Percentiles rank a stretch among this genome's conserved stretches.
Conservation (phyloP, 2,329 filamentous ascomycete genomes). For the Hysterium pulicare region DNA sequence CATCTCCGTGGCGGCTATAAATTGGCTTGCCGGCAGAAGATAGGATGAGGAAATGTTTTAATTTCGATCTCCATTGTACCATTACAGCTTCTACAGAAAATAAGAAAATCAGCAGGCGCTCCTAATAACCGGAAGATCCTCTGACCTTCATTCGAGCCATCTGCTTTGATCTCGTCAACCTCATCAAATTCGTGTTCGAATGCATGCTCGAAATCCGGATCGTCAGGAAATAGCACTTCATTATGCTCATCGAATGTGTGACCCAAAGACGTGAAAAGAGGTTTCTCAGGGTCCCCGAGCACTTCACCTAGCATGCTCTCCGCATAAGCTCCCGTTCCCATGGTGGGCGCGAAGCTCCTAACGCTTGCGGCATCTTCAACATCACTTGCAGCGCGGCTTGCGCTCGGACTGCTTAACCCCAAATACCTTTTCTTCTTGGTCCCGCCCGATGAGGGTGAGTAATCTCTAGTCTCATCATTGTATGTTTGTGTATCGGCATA, state of each 20-base stretch:
- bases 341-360: slow-evolving; percentile 62
- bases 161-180: slow-evolving; percentile 58
- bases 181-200: slow-evolving; percentile 78
- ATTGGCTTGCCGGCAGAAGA: slow-evolving; percentile 97
- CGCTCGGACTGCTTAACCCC: slow-evolving; percentile 38
- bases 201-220: slow-evolving; percentile 53
- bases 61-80: slow-evolving; percentile 79
- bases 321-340: slow-evolving; percentile 65
- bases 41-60: slow-evolving; percentile 95
- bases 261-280: slow-evolving; percentile 65
- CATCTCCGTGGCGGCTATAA: slow-evolving; percentile 90
- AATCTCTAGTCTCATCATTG: slow-evolving; percentile 49
- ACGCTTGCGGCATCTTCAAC: slow-evolving; percentile 64
- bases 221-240: slow-evolving; percentile 49
- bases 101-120: slow-evolving; percentile 24
- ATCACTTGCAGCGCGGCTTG: slow-evolving; percentile 51
- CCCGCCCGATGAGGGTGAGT: slow-evolving; percentile 22
- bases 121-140: slow-evolving; percentile 28
- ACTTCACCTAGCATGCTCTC: slow-evolving; percentile 79
- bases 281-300: slow-evolving; percentile 59
- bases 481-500: slow-evolving; percentile 74
- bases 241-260: slow-evolving; percentile 55
- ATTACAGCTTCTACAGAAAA: slow-evolving; percentile 50
- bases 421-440: slow-evolving; percentile 39
- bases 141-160: slow-evolving; percentile 59